A percentile compares a stretch with the other conserved stretches of the same genome.
phyloP scores from a whole-genome alignment of 139 green algal species.

The Chlorella sp. region DNA sequence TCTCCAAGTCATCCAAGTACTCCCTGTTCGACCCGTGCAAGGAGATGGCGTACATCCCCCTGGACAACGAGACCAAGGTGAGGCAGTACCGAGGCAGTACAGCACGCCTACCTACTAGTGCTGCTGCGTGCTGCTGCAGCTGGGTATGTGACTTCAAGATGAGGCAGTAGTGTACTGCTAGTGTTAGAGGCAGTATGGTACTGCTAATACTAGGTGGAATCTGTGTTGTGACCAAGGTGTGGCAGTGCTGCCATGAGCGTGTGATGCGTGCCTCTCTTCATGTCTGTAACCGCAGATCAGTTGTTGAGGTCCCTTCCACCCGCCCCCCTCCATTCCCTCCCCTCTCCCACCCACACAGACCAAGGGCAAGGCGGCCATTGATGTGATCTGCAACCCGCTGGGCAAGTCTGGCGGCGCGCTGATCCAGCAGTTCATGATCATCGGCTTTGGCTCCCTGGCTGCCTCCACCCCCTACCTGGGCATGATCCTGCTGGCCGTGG shows the following conservation, averaged over 20 bases:
- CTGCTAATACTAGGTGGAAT: too few relatives aligned
- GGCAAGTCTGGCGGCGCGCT: slow-evolving; percentile 98
- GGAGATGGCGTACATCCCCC: slow-evolving; percentile 99
- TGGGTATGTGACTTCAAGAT: too few relatives aligned
- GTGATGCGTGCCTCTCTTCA: too few relatives aligned
- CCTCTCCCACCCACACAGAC: slow-evolving; percentile 31
- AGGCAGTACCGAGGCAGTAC: background rate
- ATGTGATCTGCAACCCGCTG: slow-evolving; percentile 99
- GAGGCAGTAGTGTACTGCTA: too few relatives aligned
- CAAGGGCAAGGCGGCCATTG: slow-evolving; percentile 99
- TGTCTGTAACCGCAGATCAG: too few relatives aligned
- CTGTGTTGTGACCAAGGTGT: too few relatives aligned
- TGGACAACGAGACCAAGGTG: slow-evolving; percentile 92
- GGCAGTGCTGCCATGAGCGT: too few relatives aligned
- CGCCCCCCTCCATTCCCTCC: background rate
- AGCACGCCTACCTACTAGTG: background rate
- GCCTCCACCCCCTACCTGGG: slow-evolving; percentile 97
- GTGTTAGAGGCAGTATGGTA: too few relatives aligned
- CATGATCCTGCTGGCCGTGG: slow-evolving; percentile 91
- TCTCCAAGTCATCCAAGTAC: slow-evolving; percentile 98
- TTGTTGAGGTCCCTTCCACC: background rate
- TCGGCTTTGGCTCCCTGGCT: slow-evolving; percentile 96
- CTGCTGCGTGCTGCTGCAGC: background rate
- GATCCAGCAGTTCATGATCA: slow-evolving; percentile 99
- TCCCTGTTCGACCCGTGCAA: slow-evolving; percentile 99